These are phyloP conservation scores for Yamadazyma olivae DNA, from an alignment of 805 yeast genomes.

Conservation along the genomic window DNA sequence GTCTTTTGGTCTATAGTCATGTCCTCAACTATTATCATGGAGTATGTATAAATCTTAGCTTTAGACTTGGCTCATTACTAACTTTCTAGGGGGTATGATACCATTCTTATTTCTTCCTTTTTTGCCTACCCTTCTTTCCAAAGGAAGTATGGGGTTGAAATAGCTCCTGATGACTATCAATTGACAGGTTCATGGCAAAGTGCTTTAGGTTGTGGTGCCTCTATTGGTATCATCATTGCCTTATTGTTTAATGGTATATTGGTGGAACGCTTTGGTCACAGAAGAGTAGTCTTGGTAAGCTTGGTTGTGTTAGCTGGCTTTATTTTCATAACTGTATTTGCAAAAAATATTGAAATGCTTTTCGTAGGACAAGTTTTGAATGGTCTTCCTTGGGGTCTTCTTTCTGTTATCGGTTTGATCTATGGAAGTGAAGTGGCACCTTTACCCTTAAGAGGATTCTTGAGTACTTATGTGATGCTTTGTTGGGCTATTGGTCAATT, in stretches of 20 bases:
- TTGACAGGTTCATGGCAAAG: conserved; percentile 29
- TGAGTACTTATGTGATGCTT: conserved; percentile 45
- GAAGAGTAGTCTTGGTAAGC: conserved; percentile 25
- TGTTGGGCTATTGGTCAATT: conserved; percentile 58
- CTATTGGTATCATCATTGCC: conserved; percentile 43
- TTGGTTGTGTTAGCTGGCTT: conserved; percentile 22
- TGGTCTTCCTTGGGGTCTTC: conserved; percentile 37
- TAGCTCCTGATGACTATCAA: conserved; percentile 16
- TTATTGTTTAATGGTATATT: conserved; percentile 37
- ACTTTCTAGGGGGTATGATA: conserved; percentile 38
- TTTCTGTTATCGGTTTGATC: conserved; percentile 45
- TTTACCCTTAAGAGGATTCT: conserved; percentile 42
- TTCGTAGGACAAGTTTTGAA: conserved; percentile 38
- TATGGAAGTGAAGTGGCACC: conserved; percentile 58
- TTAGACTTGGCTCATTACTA: no score
- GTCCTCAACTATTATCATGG: conserved; percentile 39
- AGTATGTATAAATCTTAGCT: no score
- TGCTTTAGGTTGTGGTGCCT: conserved; percentile 22
- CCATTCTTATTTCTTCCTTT: conserved; percentile 33
- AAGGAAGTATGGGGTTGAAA: conserved; percentile 29
- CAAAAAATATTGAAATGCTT: conserved; percentile 30
- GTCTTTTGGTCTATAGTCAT: conserved; percentile 44
- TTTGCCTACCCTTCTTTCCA: conserved; percentile 32
- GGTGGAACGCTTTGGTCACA: conserved; percentile 42
- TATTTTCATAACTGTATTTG: conserved; percentile 36